phyloP scores from a whole-genome alignment of 805 yeast genomes.

The Candida koratica region DNA sequence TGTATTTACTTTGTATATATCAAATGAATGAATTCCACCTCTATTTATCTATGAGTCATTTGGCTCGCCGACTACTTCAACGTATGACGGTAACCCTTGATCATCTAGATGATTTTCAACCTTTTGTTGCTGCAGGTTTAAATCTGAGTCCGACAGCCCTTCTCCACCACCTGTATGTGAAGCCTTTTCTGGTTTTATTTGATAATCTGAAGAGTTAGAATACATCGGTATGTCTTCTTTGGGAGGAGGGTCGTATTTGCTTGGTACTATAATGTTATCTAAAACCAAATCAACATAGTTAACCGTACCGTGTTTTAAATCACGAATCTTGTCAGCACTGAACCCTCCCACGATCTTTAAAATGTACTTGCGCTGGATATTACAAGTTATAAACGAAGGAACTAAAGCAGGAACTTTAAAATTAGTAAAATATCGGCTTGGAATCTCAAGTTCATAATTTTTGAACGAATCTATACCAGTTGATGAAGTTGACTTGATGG shows the following conservation, averaged over 20 bases:
- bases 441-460: conserved; percentile 42
- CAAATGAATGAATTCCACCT: conserved; percentile 4
- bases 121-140: background rate
- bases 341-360: conserved; percentile 23
- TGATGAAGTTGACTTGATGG: conserved; percentile 23
- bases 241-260: conserved; percentile 20
- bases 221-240: conserved; percentile 1
- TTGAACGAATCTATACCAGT: conserved; percentile 13
- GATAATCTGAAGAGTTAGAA: conserved; percentile 1
- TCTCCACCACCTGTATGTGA: background rate
- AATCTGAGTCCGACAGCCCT: background rate
- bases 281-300: conserved; percentile 29
- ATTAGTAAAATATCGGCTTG: conserved; percentile 33
- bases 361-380: conserved; percentile 39
- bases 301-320: conserved; percentile 19
- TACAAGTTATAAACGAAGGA: conserved; percentile 57
- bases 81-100: conserved; percentile 4
- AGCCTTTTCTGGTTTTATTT: conserved; percentile 3
- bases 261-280: conserved; percentile 30
- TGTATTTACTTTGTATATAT: conserved; percentile 9
- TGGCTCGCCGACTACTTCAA: background rate
- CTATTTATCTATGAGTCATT: background rate
- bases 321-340: conserved; percentile 22
- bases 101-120: background rate
- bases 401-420: conserved; percentile 47